A percentile compares a stretch with the other conserved stretches of the same genome.
Evolutionary conservation across 257 asterid genomes (phyloP).

Genomic region (Salvia rosmarinus): DNA sequence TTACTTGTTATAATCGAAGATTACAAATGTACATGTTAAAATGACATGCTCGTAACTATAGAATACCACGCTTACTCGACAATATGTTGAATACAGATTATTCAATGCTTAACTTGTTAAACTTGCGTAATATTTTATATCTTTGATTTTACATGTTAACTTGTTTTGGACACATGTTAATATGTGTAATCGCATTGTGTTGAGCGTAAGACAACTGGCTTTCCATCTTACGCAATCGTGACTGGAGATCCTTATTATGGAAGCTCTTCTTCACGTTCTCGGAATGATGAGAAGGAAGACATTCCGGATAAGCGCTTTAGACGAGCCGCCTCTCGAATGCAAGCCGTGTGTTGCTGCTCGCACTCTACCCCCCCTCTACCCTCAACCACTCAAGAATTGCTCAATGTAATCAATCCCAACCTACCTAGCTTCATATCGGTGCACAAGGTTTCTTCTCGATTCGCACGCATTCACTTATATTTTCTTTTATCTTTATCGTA

Average conservation of each 20-base stretch:
- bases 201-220: conserved; percentile 62
- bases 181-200: conserved; percentile 7
- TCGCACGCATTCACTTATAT: background rate
- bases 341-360: conserved; percentile 49
- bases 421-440: conserved; percentile 12
- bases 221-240: conserved; percentile 60
- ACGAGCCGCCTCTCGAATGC: conserved; percentile 50
- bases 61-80: too few relatives aligned
- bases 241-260: conserved; percentile 92
- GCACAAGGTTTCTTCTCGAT: background rate
- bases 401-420: conserved; percentile 44
- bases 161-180: too few relatives aligned
- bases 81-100: background rate
- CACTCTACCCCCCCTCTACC: conserved; percentile 45
- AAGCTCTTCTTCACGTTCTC: conserved; percentile 78
- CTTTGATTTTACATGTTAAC: background rate
- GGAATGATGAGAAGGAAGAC: conserved; percentile 74
- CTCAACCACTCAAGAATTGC: too few relatives aligned
- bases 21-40: background rate
- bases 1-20: background rate
- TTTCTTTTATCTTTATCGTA: conserved; percentile 1
- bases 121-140: background rate
- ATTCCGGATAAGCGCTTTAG: conserved; percentile 62
- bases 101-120: background rate
- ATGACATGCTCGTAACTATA: background rate